phyloP scores from a whole-genome alignment of 2,329 filamentous ascomycete species.

The Trichoderma semiorbis region DNA sequence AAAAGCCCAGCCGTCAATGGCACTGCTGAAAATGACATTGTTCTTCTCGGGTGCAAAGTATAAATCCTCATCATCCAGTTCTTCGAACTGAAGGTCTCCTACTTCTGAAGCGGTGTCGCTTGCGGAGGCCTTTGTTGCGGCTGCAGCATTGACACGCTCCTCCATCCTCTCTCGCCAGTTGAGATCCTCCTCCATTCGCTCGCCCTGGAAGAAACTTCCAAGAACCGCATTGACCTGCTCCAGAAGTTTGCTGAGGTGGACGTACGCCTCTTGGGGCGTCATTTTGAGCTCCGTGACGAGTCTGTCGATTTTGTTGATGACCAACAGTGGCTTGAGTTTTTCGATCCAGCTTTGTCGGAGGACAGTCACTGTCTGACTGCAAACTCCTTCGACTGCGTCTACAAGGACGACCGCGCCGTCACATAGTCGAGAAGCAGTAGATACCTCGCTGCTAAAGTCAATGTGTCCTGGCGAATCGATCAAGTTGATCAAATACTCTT shows the following conservation, averaged over 20 bases:
- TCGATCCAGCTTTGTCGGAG: slow-evolving; percentile 93
- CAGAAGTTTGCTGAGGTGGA: slow-evolving; percentile 81
- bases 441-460: slow-evolving; percentile 97
- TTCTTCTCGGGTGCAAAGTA: slow-evolving; percentile 98
- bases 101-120: slow-evolving; percentile 50
- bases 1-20: slow-evolving; percentile 98
- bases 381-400: slow-evolving; percentile 95
- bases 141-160: slow-evolving; percentile 70
- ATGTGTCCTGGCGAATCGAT: slow-evolving; percentile 98
- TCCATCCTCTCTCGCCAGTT: slow-evolving; percentile 95
- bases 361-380: slow-evolving; percentile 97
- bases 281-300: slow-evolving; percentile 92
- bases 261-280: slow-evolving; percentile 84
- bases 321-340: slow-evolving; percentile 87
- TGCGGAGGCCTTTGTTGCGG: slow-evolving; percentile 56
- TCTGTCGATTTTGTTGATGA: slow-evolving; percentile 98
- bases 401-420: slow-evolving; percentile 93
- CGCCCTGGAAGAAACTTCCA: slow-evolving; percentile 95
- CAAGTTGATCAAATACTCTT: slow-evolving; percentile 93
- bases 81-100: slow-evolving; percentile 68
- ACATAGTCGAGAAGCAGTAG: slow-evolving; percentile 88
- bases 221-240: slow-evolving; percentile 97
- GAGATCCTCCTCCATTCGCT: slow-evolving; percentile 96
- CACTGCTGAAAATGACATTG: slow-evolving; percentile 98
- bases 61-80: slow-evolving; percentile 91